A percentile compares a stretch with the other conserved stretches of the same genome.
Evolutionary conservation across 306 rosid genomes (phyloP).

Genomic region (Spatholobus suberectus): DNA sequence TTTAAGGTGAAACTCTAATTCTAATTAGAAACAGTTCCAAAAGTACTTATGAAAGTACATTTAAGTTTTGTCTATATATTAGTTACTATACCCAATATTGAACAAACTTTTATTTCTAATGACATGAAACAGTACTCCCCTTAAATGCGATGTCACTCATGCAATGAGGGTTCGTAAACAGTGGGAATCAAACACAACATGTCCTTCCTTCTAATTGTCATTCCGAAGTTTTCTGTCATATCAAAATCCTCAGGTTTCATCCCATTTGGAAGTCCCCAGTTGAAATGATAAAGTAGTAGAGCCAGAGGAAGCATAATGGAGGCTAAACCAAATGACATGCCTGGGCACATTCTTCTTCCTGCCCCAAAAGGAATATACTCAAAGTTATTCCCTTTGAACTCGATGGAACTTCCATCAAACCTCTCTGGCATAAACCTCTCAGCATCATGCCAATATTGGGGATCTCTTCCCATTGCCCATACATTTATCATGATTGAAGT

Average conservation of each 20-base stretch:
- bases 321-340: background rate
- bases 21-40: no score
- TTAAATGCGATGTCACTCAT: no score
- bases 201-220: background rate
- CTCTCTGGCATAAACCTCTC: constrained; percentile 16
- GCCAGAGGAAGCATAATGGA: background rate
- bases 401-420: background rate
- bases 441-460: background rate
- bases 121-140: no score
- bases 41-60: no score
- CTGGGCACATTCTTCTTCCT: constrained; percentile 21
- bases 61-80: no score
- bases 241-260: background rate
- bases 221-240: background rate
- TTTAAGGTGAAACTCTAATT: no score
- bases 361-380: constrained; percentile 7
- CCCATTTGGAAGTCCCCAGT: constrained; percentile 1
- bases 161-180: no score
- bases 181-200: background rate
- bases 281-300: background rate
- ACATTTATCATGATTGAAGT: background rate
- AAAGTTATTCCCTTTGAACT: constrained; percentile 26
- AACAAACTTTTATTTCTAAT: no score
- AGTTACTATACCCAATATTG: no score
- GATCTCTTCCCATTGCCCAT: constrained; percentile 18